phyloP scores from a whole-genome alignment of 805 yeast genomes.

The Danielia oregonensis region DNA sequence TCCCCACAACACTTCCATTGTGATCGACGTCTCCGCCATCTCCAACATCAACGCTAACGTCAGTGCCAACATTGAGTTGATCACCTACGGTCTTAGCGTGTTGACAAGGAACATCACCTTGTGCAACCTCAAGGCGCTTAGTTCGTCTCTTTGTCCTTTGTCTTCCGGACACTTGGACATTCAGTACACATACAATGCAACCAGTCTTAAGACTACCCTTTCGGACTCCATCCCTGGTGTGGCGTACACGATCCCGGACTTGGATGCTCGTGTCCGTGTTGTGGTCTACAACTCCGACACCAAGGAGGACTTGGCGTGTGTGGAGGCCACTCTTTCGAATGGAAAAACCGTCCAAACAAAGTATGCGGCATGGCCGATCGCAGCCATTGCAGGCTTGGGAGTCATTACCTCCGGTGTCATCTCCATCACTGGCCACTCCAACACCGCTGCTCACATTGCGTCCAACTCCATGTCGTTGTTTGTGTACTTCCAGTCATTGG shows the following conservation, averaged over 20 bases:
- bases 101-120: slow-evolving; percentile 53
- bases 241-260: slow-evolving; percentile 88
- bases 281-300: slow-evolving; percentile 44
- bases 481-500: slow-evolving; percentile 89
- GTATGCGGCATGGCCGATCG: slow-evolving; percentile 86
- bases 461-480: slow-evolving; percentile 90
- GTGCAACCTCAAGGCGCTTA: slow-evolving; percentile 50
- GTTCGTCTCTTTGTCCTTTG: slow-evolving; percentile 67
- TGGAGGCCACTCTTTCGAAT: slow-evolving; percentile 78
- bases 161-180: slow-evolving; percentile 84
- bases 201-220: slow-evolving; percentile 34
- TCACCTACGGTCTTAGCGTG: slow-evolving; percentile 77
- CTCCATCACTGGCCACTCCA: slow-evolving; percentile 82
- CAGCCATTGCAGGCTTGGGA: slow-evolving; percentile 86
- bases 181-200: slow-evolving; percentile 44
- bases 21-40: slow-evolving; percentile 68
- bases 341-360: slow-evolving; percentile 92
- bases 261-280: slow-evolving; percentile 88
- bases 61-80: slow-evolving; percentile 58
- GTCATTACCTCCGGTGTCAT: slow-evolving; percentile 82
- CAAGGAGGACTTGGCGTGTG: slow-evolving; percentile 73
- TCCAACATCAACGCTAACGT: slow-evolving; percentile 69
- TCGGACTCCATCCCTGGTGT: slow-evolving; percentile 65
- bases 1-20: slow-evolving; percentile 61
- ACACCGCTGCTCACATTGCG: slow-evolving; percentile 96